Conservation (phyloP, 108 stramenopile species). For the Cyclotella sp. region DNA sequence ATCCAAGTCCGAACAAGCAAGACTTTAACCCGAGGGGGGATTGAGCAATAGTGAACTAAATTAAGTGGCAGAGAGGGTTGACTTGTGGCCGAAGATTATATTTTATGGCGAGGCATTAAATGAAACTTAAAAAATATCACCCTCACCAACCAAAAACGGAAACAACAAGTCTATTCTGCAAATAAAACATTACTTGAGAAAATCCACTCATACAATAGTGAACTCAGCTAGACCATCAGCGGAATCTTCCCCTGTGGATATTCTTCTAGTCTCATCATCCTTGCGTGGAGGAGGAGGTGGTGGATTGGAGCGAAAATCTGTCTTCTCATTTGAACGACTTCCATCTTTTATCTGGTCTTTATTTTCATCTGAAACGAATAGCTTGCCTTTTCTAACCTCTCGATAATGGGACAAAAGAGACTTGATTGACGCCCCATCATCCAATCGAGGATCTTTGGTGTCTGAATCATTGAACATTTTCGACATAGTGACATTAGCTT, state of each 20-base stretch:
- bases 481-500: slow-evolving; percentile 34
- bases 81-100: no score
- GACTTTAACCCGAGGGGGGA: no score
- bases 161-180: no score
- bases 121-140: no score
- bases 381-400: slow-evolving; percentile 47
- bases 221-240: slow-evolving; percentile 49
- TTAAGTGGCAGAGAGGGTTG: no score
- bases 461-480: slow-evolving; percentile 32
- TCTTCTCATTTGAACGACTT: slow-evolving; percentile 1
- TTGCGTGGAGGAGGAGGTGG: slow-evolving; percentile 41
- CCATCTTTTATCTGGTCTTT: not conserved
- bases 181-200: not conserved
- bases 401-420: slow-evolving; percentile 48
- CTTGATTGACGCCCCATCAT: slow-evolving; percentile 54
- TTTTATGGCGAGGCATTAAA: no score
- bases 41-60: no score
- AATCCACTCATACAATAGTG: slow-evolving; percentile 38
- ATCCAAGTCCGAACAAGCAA: no score
- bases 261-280: not conserved
- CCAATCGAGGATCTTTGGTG: slow-evolving; percentile 45
- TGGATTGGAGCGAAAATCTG: slow-evolving; percentile 19
- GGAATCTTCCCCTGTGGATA: slow-evolving; percentile 16
- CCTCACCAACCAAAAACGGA: no score
- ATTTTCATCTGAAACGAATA: slow-evolving; percentile 15